A percentile compares a stretch with the other conserved stretches of the same genome.
Evolutionary conservation across 1,284 basidiomycete genomes (phyloP).

Genomic region (Rugiboletus extremiorientalis): DNA sequence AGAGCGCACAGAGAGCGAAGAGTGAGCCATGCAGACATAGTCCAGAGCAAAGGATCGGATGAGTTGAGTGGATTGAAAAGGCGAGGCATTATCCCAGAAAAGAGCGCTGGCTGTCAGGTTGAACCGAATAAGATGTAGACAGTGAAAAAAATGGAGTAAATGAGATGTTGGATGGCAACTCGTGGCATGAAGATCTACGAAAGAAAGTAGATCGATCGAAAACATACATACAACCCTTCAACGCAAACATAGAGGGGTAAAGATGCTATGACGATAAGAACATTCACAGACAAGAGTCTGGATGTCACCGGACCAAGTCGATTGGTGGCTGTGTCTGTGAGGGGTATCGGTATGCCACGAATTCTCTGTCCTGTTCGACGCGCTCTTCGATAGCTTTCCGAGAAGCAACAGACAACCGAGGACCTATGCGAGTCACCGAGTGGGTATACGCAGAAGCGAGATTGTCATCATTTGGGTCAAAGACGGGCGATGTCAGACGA

Average conservation of each 20-base stretch:
- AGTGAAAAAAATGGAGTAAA: conserved; percentile 14
- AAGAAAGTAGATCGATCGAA: conserved; percentile 4
- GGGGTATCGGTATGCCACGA: conserved; percentile 82
- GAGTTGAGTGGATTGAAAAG: conserved; percentile 11
- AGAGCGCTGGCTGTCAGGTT: conserved; percentile 21
- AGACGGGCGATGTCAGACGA: conserved; percentile 40
- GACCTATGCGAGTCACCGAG: conserved; percentile 43
- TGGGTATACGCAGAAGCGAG: conserved; percentile 41
- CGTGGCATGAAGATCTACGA: conserved; percentile 23
- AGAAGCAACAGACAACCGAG: conserved; percentile 60
- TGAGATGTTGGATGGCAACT: conserved; percentile 21
- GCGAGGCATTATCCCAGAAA: conserved; percentile 30
- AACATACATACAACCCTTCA: conserved; percentile 7
- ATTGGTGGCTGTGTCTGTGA: conserved; percentile 60
- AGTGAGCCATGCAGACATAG: conserved; percentile 26
- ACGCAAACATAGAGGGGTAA: conserved; percentile 4
- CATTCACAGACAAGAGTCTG: neutral
- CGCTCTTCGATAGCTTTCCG: conserved; percentile 70
- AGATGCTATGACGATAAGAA: conserved; percentile 6
- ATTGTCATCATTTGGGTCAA: conserved; percentile 48
- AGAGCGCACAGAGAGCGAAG: conserved; percentile 10
- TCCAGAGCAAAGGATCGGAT: conserved; percentile 31
- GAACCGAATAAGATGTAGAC: conserved; percentile 21
- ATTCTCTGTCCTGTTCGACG: conserved; percentile 77
- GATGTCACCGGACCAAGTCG: conserved; percentile 52